Conservation (phyloP, 2,329 filamentous ascomycete genomes). For the Delphinella strobiligena region DNA sequence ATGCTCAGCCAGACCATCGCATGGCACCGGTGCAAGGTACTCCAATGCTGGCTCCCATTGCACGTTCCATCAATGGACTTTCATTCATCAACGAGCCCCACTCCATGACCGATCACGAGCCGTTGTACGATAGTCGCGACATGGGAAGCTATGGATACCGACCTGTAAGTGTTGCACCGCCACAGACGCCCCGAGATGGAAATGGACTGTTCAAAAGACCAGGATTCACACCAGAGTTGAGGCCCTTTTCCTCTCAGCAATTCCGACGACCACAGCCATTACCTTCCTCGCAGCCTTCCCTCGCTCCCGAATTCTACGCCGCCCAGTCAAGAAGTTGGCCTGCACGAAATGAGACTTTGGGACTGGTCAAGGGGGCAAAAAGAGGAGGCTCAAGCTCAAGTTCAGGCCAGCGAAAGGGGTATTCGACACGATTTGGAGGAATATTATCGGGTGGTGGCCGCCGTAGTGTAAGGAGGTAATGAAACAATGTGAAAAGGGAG, state of each 20-base stretch:
- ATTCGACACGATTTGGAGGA: too few species aligned
- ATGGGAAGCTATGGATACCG: neutral
- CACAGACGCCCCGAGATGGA: constrained; percentile 9
- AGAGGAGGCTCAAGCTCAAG: neutral
- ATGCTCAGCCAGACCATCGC: too few species aligned
- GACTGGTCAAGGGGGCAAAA: constrained; percentile 15
- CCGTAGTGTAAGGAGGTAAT: constrained; percentile 15
- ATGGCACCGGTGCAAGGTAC: too few species aligned
- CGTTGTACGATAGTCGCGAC: neutral
- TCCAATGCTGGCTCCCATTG: neutral
- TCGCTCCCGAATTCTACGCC: constrained; percentile 4
- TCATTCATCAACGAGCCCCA: constrained; percentile 24
- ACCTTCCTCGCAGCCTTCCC: constrained; percentile 5
- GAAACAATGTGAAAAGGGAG: neutral
- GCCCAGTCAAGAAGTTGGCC: neutral
- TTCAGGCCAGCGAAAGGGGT: too few species aligned
- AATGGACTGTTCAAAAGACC: constrained; percentile 9
- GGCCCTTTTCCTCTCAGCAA: neutral
- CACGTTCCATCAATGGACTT: constrained; percentile 21
- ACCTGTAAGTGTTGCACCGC: neutral
- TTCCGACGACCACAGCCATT: constrained; percentile 10
- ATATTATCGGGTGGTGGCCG: constrained; percentile 8
- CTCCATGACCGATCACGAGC: neutral
- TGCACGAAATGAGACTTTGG: constrained; percentile 5
- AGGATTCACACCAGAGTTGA: neutral